phyloP scores from a whole-genome alignment of 2,329 filamentous ascomycete genomes.

The Colletotrichum magnum region DNA sequence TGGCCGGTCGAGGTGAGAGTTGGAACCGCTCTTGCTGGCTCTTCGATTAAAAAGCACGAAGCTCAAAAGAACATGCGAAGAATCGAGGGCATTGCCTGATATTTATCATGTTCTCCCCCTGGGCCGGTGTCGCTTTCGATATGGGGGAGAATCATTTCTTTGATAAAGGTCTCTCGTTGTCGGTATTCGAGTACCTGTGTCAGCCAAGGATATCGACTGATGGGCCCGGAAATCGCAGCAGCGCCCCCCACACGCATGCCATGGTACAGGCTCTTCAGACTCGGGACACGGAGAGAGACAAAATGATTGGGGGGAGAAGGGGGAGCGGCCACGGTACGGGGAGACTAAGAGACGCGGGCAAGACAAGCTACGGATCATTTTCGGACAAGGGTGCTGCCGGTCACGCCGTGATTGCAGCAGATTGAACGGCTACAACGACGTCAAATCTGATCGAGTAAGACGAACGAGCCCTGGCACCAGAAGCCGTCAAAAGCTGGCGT shows the following conservation, averaged over 20 bases:
- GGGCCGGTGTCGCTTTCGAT: conserved; percentile 23
- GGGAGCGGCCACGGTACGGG: not conserved
- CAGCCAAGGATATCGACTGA: conserved; percentile 20
- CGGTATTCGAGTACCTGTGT: not conserved
- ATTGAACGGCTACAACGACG: conserved; percentile 20
- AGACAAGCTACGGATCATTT: conserved; percentile 28
- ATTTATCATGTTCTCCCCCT: conserved; percentile 26
- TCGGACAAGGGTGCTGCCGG: conserved; percentile 33
- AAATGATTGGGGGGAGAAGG: conserved; percentile 11
- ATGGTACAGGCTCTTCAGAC: conserved; percentile 25
- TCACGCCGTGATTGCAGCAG: conserved; percentile 38
- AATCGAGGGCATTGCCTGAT: conserved; percentile 22
- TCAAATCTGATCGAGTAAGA: conserved; percentile 41
- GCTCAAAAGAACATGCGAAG: not conserved
- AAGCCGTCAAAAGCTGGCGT: conserved; percentile 7
- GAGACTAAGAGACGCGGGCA: conserved; percentile 17
- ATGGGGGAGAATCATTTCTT: conserved; percentile 15
- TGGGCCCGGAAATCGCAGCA: conserved; percentile 29
- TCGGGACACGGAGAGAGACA: not conserved
- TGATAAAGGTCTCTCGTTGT: conserved; percentile 28
- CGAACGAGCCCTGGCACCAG: conserved; percentile 12
- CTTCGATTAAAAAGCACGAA: not conserved
- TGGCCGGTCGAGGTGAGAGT: not conserved
- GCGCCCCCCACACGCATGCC: conserved; percentile 24
- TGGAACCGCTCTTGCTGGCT: conserved; percentile 1